Evolutionary conservation across 2,329 filamentous ascomycete species (phyloP), one percentile per base, ranked within the genome.

Genomic region (Sporothrix protearum): DNA sequence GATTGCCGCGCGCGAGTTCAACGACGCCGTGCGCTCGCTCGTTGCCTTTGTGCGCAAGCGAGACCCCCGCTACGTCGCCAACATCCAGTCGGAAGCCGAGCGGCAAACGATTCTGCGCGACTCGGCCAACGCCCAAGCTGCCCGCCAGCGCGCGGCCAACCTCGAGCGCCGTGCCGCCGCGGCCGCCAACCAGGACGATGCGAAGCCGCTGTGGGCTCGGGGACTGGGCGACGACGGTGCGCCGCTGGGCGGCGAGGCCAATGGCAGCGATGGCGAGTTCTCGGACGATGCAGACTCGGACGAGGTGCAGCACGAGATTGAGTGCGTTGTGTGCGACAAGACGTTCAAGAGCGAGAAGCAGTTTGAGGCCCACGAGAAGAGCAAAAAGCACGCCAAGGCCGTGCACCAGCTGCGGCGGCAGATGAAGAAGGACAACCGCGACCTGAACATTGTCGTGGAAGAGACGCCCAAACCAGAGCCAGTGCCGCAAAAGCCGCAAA

Each of bases 381-480:
- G 95, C 84, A 99, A 97, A 80, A 99, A 98, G 81, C 96, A 99
- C 77, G 81, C 90, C 73, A 98, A 97, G 79, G 91, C 93, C 2
- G 86, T 97, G 7, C 90, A 94, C 75, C 88, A 94, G 73, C 81
- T 99, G 51, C 89, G 89, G 76, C 86, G 88, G 77, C 90, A 96
- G 79, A 97, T 99, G 94, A 88, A 86, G 76, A 89, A 90, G 76
- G 92, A 99, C 77, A 91, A 94, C 76, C 83, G 84, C 63, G 84
- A 89, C 66, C 79, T 93, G 9, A 81, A 86, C 55, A 77, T 90
- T 3, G 79, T 77, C 2, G 70, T 49, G 4, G 72, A 59, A 55
- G n/a, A 25, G 28, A 14, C 10, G 59, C 4, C 68, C 28, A 33
- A 28, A 9, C 22, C 33, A 5, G 33, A 74, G 1, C 69, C 67